A percentile compares a stretch with the other conserved stretches of the same genome.
These are phyloP conservation scores for Rhodotorula toruloides DNA, from an alignment of 768 basidiomycete genomes.

Conservation along the genomic window DNA sequence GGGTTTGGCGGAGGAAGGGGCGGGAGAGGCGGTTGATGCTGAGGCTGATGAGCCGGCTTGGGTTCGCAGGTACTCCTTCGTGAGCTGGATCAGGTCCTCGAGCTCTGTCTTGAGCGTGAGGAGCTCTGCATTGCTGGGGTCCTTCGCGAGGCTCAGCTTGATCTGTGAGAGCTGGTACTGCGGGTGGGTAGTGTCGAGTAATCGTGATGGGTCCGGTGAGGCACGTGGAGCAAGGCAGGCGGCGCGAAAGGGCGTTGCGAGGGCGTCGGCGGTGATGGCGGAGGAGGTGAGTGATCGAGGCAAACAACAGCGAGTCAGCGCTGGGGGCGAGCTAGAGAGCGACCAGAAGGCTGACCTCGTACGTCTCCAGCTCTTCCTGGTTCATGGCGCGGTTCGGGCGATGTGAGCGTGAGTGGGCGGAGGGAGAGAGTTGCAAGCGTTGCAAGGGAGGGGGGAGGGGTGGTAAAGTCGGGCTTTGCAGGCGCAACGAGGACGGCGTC, in stretches of 20 bases:
- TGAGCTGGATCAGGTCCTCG: constrained; percentile 73
- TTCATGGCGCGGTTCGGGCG: constrained; percentile 47
- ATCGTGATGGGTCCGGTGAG: no score
- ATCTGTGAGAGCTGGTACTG: constrained; percentile 55
- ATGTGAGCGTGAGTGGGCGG: not conserved
- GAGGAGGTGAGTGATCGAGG: not conserved
- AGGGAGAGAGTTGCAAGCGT: not conserved
- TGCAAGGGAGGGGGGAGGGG: not conserved
- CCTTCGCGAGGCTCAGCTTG: constrained; percentile 67
- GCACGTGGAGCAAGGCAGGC: not conserved
- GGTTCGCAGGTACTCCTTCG: constrained; percentile 56
- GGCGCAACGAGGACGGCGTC: no score
- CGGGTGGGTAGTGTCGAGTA: not conserved
- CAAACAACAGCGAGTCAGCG: not conserved
- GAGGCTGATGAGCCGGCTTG: constrained; percentile 51
- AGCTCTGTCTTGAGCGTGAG: constrained; percentile 68
- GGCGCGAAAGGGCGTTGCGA: not conserved
- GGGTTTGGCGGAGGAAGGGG: constrained; percentile 15
- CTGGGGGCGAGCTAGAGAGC: no score
- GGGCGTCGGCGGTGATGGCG: not conserved
- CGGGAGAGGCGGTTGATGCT: constrained; percentile 49
- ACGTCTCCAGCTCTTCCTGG: constrained; percentile 76
- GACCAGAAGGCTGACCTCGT: constrained; percentile 55
- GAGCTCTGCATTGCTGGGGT: constrained; percentile 70
- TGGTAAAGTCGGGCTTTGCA: no score